Base-by-base conservation (phyloP, 495 filamentous ascomycete species). In the Hapsidospora chrysogenum region DNA sequence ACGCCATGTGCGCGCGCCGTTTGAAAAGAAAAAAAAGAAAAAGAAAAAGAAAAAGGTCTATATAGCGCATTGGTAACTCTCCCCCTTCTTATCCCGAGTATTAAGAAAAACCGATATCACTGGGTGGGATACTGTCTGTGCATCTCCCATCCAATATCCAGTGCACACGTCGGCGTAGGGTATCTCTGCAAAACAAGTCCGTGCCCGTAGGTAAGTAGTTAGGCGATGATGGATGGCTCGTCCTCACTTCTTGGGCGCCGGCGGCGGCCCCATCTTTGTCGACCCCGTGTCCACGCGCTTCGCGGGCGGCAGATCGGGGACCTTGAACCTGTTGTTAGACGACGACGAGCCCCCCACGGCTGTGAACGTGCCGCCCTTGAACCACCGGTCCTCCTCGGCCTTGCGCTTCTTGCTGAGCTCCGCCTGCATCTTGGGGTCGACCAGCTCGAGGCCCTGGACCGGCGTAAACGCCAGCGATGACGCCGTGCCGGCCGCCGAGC, bases 341-440 rank as follows among this genome's bases (percentile, higher is more conserved):
- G 13, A 21, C 7, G 15, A 42, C 37, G 20, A 53, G 14, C 45
- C 40, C 11, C 80, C 79, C 36, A 93, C 72, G 58, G 92, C 85
- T 17, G 89, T 95, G 41, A 97, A 97, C 3, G 85, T 89, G 2
- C 89, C 92, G 16, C 83, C 80, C 50, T 84, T 92, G 60, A 96
- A 96, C 78, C 85, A 96, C 27, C 83, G 64, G 51, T 96, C 87
- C 48, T 92, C 83, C 43, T 95, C 87, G 4, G 85, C 87, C 46
- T 89, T 89, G 47, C 81, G 64, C 62, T 96, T 95, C 41, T 84
- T 67, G 45, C 62, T 83, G 45, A 85, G 56, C 56, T 82, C 85
- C 2, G 80, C 78, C 46, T 79, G 72, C 35, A 82, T 72, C 64
- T 92, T 95, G 33, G 89, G 89, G 57, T 95, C 92, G 11, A 95